Evolutionary conservation across 176 grass and related monocot species (phyloP).

Genomic region (Guadua angustifolia): DNA sequence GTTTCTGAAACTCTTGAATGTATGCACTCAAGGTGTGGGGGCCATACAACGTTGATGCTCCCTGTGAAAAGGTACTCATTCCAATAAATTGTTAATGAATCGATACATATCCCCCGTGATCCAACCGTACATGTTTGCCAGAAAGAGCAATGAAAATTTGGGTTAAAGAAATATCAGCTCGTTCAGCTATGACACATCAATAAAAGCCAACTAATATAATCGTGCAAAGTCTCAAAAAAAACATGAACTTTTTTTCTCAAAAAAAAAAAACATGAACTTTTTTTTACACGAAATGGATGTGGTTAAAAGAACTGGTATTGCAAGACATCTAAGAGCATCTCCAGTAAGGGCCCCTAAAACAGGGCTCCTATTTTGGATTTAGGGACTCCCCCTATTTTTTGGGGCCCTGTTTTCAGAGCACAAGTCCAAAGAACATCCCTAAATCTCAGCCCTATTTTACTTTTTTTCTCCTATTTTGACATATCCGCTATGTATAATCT

Average conservation of each 20-base stretch:
- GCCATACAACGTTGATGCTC: slow-evolving; percentile 88
- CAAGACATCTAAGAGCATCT: slow-evolving; percentile 17
- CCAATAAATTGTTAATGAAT: slow-evolving; percentile 17
- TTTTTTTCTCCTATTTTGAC: no score
- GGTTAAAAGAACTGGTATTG: slow-evolving; percentile 34
- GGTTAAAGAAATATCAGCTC: slow-evolving; percentile 28
- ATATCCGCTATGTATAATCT: no score
- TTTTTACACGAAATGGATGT: neutral
- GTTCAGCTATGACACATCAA: neutral
- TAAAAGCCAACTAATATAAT: neutral
- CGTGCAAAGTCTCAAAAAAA: neutral
- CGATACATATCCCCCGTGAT: neutral
- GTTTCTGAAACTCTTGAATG: slow-evolving; percentile 93
- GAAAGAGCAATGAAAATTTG: neutral
- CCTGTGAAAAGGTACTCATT: slow-evolving; percentile 48
- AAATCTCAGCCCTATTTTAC: no score
- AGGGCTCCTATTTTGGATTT: no score
- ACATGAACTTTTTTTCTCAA: neutral
- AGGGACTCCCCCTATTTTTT: no score
- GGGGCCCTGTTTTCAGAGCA: no score
- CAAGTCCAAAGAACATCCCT: no score
- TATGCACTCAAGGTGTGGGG: slow-evolving; percentile 95
- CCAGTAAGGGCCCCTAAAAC: no score
- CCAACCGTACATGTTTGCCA: neutral
- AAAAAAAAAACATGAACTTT: neutral